Evolutionary conservation across 345 rosid species (phyloP).

Genomic region (Cardamine resedifolia): DNA sequence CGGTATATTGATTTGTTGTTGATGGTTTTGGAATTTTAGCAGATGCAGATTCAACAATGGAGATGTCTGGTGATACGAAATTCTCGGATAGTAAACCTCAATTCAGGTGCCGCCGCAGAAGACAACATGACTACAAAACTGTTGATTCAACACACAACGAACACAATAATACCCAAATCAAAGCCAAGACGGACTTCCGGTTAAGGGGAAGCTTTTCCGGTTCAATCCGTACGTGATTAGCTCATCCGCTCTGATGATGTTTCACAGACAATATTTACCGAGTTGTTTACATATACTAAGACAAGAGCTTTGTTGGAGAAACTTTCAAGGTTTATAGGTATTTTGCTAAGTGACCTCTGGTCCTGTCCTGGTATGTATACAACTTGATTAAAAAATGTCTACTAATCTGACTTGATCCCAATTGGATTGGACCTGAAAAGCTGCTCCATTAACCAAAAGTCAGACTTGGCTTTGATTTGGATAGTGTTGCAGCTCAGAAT

Average conservation of each 20-base stretch:
- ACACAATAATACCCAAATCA: not conserved
- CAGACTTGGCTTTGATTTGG: too few species aligned
- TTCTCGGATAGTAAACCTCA: slow-evolving; percentile 76
- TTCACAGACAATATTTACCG: not conserved
- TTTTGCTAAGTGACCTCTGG: not conserved
- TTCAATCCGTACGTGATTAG: not conserved
- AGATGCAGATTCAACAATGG: slow-evolving; percentile 64
- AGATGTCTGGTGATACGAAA: slow-evolving; percentile 69
- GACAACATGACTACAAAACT: slow-evolving; percentile 72
- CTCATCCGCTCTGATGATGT: not conserved
- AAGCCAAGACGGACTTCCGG: not conserved
- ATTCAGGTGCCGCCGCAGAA: slow-evolving; percentile 80
- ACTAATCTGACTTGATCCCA: too few species aligned
- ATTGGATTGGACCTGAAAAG: too few species aligned
- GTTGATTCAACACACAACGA: slow-evolving; percentile 38
- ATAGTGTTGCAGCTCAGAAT: too few species aligned
- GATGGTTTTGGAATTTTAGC: slow-evolving; percentile 31
- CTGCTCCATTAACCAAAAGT: too few species aligned
- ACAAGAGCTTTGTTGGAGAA: not conserved
- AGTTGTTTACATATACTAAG: not conserved
- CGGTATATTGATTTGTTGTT: not conserved
- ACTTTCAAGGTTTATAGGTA: slow-evolving; percentile 4
- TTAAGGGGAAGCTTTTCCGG: not conserved
- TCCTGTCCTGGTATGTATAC: too few species aligned
- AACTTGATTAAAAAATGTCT: too few species aligned